phyloP scores from a whole-genome alignment of 306 rosid species.

The Adenanthera pavonina region DNA sequence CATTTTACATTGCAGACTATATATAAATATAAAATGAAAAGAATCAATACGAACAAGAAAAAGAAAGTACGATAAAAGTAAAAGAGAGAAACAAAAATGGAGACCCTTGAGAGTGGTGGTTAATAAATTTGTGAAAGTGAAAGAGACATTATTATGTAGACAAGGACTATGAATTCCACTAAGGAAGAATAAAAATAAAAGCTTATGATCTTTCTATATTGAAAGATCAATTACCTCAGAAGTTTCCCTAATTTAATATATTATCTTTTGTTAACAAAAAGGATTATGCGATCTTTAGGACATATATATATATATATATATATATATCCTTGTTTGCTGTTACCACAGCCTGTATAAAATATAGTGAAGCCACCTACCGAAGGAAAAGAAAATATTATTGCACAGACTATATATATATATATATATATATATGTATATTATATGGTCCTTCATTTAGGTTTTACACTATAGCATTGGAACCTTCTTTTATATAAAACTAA shows the following conservation, averaged over 20 bases:
- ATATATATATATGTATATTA: too few relatives aligned
- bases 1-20: neutral
- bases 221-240: neutral
- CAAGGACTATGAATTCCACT: slow-evolving; percentile 19
- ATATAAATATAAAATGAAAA: neutral
- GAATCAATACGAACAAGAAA: neutral
- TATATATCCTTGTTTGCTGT: slow-evolving; percentile 13
- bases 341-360: neutral
- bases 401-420: too few relatives aligned
- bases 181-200: neutral
- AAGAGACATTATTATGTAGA: neutral
- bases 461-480: too few relatives aligned
- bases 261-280: neutral
- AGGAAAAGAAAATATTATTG: neutral
- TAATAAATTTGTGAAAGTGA: neutral
- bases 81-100: neutral
- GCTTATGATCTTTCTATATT: neutral
- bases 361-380: neutral
- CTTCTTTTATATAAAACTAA: too few relatives aligned
- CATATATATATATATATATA: too few relatives aligned
- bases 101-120: neutral
- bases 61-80: neutral
- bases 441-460: too few relatives aligned
- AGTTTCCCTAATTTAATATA: slow-evolving; percentile 1
- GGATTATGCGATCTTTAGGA: neutral